Evolutionary conservation across 208 protist genomes (phyloP).

Genomic region (Strigomonas culicis): DNA sequence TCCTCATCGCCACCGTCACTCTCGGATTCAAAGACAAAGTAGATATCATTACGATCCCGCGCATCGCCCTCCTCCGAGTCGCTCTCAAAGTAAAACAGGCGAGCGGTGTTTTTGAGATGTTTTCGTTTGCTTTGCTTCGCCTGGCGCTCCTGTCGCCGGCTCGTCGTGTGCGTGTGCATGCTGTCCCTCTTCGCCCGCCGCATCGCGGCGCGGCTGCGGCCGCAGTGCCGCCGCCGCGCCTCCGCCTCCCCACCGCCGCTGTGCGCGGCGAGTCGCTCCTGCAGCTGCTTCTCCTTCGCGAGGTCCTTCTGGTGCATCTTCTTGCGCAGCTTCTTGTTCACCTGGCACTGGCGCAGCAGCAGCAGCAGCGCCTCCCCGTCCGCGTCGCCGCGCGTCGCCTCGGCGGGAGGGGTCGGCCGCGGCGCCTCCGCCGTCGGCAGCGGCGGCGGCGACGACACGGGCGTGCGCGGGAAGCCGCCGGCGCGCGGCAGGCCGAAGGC

Average conservation of each 20-base stretch:
- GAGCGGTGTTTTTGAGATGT: background rate
- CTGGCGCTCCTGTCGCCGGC: too few species aligned
- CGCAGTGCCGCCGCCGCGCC: background rate
- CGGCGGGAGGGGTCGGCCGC: background rate
- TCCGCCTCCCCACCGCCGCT: background rate
- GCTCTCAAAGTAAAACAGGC: constrained; percentile 5
- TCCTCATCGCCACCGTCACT: too few species aligned
- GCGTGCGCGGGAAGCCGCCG: too few species aligned
- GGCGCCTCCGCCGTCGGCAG: background rate
- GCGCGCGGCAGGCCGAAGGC: too few species aligned
- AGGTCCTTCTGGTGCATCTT: background rate
- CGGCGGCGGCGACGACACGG: background rate
- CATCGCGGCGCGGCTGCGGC: too few species aligned
- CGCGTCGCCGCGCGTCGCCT: background rate
- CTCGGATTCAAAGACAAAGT: too few species aligned
- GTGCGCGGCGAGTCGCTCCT: background rate
- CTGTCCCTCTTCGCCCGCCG: background rate
- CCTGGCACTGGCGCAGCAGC: background rate
- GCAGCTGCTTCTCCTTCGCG: background rate
- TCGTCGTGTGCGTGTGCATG: background rate
- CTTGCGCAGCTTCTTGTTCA: background rate
- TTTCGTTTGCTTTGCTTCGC: constrained; percentile 5
- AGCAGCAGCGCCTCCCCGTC: background rate
- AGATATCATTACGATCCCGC: too few species aligned
- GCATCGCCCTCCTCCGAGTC: background rate